phyloP scores from a whole-genome alignment of 371 early-diverging fungal genomes.

The Mucor plumbeus region DNA sequence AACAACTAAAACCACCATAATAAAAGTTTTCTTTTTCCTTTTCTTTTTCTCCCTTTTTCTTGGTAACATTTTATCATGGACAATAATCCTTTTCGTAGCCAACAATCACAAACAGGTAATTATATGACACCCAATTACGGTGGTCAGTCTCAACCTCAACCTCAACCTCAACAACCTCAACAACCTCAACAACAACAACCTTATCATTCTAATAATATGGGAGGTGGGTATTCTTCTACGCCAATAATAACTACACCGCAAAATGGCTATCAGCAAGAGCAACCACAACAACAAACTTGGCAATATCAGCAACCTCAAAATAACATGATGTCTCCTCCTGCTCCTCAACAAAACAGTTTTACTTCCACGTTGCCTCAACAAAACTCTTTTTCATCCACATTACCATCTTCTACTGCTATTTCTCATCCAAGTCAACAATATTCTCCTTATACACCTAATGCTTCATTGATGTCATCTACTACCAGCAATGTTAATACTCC shows the following conservation, averaged over 20 bases:
- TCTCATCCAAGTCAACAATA: constrained; percentile 33
- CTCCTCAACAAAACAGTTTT: constrained; percentile 16
- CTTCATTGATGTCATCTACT: constrained; percentile 7
- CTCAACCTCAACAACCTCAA: not conserved
- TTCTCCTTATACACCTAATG: constrained; percentile 19
- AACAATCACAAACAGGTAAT: constrained; percentile 14
- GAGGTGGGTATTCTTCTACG: not conserved
- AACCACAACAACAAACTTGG: constrained; percentile 26
- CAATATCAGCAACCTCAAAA: constrained; percentile 15
- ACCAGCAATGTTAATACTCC: not conserved
- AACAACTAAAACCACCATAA: not conserved
- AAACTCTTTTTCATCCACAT: constrained; percentile 9
- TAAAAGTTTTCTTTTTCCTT: constrained; percentile 9
- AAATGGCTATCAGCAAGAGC: constrained; percentile 14
- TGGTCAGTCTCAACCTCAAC: not conserved
- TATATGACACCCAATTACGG: not conserved
- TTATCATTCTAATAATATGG: not conserved
- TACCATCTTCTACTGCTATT: constrained; percentile 20
- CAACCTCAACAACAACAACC: constrained; percentile 1
- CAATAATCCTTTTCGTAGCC: constrained; percentile 43
- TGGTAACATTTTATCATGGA: constrained; percentile 26
- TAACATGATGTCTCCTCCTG: constrained; percentile 11
- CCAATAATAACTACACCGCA: not conserved
- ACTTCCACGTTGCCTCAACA: constrained; percentile 11
- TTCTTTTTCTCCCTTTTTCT: constrained; percentile 11